These are phyloP conservation scores for Candida gigantensis DNA, from an alignment of 1,139 yeast species.

Conservation along the genomic window DNA sequence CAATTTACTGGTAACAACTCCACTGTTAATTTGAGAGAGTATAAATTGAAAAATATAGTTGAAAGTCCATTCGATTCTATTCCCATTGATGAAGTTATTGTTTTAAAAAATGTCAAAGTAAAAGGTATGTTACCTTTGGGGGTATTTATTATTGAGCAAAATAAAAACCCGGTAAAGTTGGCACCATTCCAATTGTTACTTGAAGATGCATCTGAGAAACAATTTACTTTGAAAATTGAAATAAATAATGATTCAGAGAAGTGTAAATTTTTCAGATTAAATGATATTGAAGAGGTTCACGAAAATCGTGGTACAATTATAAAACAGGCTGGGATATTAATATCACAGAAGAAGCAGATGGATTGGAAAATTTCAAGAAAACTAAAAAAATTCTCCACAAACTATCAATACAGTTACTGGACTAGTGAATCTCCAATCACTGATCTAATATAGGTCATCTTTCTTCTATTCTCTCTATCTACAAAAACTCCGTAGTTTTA, in stretches of 20 bases:
- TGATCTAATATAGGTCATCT: not conserved
- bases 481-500: too few relatives aligned
- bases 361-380: not conserved
- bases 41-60: not conserved
- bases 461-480: not conserved
- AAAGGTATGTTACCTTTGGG: conserved; percentile 21
- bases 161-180: conserved; percentile 29
- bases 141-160: conserved; percentile 31
- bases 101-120: conserved; percentile 17
- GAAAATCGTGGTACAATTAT: conserved; percentile 8
- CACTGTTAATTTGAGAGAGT: too few relatives aligned
- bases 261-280: conserved; percentile 27
- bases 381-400: not conserved
- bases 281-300: conserved; percentile 31
- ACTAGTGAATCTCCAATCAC: conserved; percentile 1
- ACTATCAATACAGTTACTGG: conserved; percentile 6
- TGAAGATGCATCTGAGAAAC: conserved; percentile 13
- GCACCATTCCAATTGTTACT: conserved; percentile 26
- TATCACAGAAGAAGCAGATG: not conserved
- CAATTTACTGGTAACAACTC: not conserved
- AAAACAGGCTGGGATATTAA: not conserved
- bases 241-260: conserved; percentile 27
- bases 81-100: not conserved
- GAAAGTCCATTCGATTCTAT: not conserved
- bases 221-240: conserved; percentile 21